Percentiles rank a stretch among this genome's conserved stretches.
Evolutionary conservation across 2,329 filamentous ascomycete species (phyloP).

Genomic region (Alternaria rosae): DNA sequence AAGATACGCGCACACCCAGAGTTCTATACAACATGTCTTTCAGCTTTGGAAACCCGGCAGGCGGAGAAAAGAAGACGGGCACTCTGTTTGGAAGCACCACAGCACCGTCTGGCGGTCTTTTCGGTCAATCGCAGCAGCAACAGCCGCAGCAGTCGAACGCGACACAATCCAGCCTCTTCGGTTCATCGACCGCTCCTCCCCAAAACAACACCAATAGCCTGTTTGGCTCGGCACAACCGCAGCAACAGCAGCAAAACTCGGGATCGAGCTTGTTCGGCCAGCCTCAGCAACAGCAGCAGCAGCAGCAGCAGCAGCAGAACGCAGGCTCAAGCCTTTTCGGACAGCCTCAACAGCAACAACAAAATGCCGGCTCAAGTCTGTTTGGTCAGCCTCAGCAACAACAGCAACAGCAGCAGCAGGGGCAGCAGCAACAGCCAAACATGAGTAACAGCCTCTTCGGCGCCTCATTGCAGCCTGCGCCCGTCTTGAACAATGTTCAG

Average conservation of each 20-base stretch:
- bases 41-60: conserved; percentile 36
- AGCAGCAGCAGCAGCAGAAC: conserved; percentile 39
- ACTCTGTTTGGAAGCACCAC: conserved; percentile 48
- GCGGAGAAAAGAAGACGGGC: conserved; percentile 46
- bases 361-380: conserved; percentile 50
- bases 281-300: conserved; percentile 27
- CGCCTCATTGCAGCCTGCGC: conserved; percentile 41
- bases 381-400: conserved; percentile 53
- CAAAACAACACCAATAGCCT: conserved; percentile 36
- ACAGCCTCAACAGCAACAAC: conserved; percentile 48
- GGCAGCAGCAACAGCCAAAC: conserved; percentile 50
- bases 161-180: conserved; percentile 31
- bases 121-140: conserved; percentile 46
- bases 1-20: background rate
- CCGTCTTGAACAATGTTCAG: conserved; percentile 36
- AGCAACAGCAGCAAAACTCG: conserved; percentile 17
- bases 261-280: conserved; percentile 34
- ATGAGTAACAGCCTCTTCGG: conserved; percentile 53
- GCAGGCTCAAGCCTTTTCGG: conserved; percentile 50
- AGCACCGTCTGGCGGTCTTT: conserved; percentile 50
- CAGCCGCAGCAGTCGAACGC: conserved; percentile 17
- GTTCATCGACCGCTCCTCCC: conserved; percentile 20
- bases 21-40: conserved; percentile 37
- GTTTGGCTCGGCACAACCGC: conserved; percentile 24
- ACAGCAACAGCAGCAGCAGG: conserved; percentile 35